phyloP scores from a whole-genome alignment of 1,284 basidiomycete species.

The Leccinum pachyderme region DNA sequence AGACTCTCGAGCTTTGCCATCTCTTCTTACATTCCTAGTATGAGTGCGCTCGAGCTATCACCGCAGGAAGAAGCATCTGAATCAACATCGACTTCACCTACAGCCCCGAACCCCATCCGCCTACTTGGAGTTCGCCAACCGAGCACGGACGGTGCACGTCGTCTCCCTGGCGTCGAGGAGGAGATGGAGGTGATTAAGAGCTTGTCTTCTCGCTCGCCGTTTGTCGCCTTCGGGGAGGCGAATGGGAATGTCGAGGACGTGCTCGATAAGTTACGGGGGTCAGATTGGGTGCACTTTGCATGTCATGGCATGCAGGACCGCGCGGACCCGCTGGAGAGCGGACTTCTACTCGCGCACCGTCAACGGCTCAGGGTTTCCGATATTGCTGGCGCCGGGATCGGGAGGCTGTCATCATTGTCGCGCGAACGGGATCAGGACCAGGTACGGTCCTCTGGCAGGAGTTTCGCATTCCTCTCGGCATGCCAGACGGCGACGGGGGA shows the following conservation, averaged over 20 bases:
- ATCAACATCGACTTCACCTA: not conserved
- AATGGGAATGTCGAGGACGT: slow-evolving; percentile 10
- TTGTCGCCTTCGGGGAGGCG: slow-evolving; percentile 2
- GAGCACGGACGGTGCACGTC: slow-evolving; percentile 3
- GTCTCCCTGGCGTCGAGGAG: not conserved
- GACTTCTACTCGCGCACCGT: not conserved
- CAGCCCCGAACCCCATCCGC: not conserved
- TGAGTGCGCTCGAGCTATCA: slow-evolving; percentile 4
- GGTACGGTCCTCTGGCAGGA: not conserved
- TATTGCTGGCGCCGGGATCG: not conserved
- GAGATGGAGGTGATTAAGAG: slow-evolving; percentile 7
- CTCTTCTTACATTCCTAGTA: slow-evolving; percentile 14
- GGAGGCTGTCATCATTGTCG: not conserved
- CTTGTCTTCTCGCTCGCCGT: not conserved
- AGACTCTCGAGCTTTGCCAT: slow-evolving; percentile 14
- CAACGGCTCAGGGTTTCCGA: not conserved
- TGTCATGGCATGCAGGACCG: not conserved
- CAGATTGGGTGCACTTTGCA: not conserved
- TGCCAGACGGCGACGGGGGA: not conserved
- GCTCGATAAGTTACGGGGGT: not conserved
- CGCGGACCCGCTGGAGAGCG: not conserved
- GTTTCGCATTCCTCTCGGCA: not conserved
- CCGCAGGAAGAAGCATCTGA: not conserved
- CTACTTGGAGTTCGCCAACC: slow-evolving; percentile 13
- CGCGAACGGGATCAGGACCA: not conserved